Evolutionary conservation across 192 early-diverging fungal species (phyloP), one percentile per base, ranked within the genome.

Genomic region (Diversispora epigaea): DNA sequence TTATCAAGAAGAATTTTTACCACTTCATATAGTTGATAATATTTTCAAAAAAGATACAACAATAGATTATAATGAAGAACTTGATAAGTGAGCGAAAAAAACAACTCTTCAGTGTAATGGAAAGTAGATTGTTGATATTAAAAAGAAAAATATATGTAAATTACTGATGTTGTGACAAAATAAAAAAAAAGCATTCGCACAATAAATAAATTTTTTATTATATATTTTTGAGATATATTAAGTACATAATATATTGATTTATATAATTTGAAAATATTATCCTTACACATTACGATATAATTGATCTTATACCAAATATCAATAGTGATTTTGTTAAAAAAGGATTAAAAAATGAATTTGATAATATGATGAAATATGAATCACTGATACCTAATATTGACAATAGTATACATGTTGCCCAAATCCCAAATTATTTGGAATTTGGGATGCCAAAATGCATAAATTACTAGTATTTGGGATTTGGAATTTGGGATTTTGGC

Each of bases 41-140:
- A 58, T 22, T 58, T 19, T 58, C 22, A 58, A 58, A 58, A 58
- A 21, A 61, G 58, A 61, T 61, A 41, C 58, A 61, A 2, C 32
- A 10, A 66, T 47, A 22, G 64, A 43, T 47, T 66, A 68, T 68
- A 49, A 72, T 60, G 41, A 72, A 43, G 54, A 43, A 56, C 44
- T 72, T 25, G 56, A 72, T 22, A 72, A 58, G 58, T 60, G 3
- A 11, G 55, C 70, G 21, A 72, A 44, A 46, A 47, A 72, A 61
- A 61, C 58, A 46, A 72, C 70, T 72, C 50, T 72, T 72, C 70
- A 72, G 70, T 0, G 70, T 60, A 54, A 72, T 72, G 70, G 56
- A 25, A 56, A 72, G 47, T 72, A 56, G 56, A 45, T 72, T 72
- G 39, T 72, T 43, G 70, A 41, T 45, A 60, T 17, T 72, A 72